Percentiles rank a stretch among this genome's conserved stretches.
Evolutionary conservation across 2,329 filamentous ascomycete species (phyloP).

Genomic region (Penicillium capsulatum): DNA sequence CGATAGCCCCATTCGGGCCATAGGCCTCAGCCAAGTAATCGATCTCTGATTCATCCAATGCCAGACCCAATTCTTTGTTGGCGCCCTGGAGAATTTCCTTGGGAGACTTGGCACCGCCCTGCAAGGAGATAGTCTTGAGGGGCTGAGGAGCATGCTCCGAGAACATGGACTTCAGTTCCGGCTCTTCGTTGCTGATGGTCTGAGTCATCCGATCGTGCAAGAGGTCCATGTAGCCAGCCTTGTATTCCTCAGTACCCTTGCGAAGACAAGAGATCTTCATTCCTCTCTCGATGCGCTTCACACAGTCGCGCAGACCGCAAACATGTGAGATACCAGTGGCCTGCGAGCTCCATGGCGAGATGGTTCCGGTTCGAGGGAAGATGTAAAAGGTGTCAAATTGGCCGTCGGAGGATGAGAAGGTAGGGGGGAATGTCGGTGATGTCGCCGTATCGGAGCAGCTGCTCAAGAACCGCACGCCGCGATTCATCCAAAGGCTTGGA

Average conservation of each 20-base stretch:
- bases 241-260: slow-evolving; percentile 55
- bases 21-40: slow-evolving; percentile 89
- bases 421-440: slow-evolving; percentile 45
- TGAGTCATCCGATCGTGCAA: slow-evolving; percentile 97
- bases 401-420: slow-evolving; percentile 47
- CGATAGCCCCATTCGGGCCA: slow-evolving; percentile 56
- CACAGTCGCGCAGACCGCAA: slow-evolving; percentile 70
- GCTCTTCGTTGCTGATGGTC: slow-evolving; percentile 62
- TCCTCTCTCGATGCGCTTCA: slow-evolving; percentile 80
- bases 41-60: slow-evolving; percentile 83
- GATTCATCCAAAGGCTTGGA: slow-evolving; percentile 45
- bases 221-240: slow-evolving; percentile 57
- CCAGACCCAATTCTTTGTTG: slow-evolving; percentile 78
- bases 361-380: slow-evolving; percentile 71
- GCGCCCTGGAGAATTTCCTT: slow-evolving; percentile 72
- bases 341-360: slow-evolving; percentile 97
- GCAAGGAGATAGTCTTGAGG: slow-evolving; percentile 72
- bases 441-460: slow-evolving; percentile 60
- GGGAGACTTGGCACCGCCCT: slow-evolving; percentile 60
- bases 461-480: slow-evolving; percentile 52
- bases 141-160: slow-evolving; percentile 61
- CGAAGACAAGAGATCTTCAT: slow-evolving; percentile 65
- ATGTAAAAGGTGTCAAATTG: slow-evolving; percentile 63
- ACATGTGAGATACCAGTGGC: slow-evolving; percentile 91
- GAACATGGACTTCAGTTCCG: slow-evolving; percentile 73